Evolutionary conservation across 176 grass and related monocot species (phyloP), one percentile per base, ranked within the genome.

Genomic region (Avena atlantica): DNA sequence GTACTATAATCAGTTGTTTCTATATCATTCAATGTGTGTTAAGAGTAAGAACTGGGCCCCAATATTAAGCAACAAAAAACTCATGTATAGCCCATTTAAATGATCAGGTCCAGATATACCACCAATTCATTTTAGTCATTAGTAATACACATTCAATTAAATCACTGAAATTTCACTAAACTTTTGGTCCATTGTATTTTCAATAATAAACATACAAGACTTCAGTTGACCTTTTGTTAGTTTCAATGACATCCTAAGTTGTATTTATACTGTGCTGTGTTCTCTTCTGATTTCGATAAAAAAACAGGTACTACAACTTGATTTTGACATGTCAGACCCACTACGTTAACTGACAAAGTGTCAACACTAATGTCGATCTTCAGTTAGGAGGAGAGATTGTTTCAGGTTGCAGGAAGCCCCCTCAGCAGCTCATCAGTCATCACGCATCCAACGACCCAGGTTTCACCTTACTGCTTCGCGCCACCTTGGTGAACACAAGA

Each of bases 11-110:
- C 6, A 86, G 70, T 64, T 5, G 85, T 74, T 81, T 34, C 66
- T 17, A 76, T 27, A 85, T 56, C 53, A 80, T 81, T 24, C 65
- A 72, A 62, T 57, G 9, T 42, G 34, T 17, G 31, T 49, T 67
- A 49, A 45, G 20, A 73, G 25, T 74, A 67, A 40, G 31, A 21
- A 66, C 27, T 45, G 14, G 50, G 19, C 40, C 51, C 14, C 44
- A 14, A 77, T 83, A 36, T 36, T 45, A 68, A 44, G 55, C 17
- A 84, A 84, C 36, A 83, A 59, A 65, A 68, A 70, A 78, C 20
- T 42, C n/a, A 79, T 23, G 31, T 27, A 60, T n/a, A 27, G n/a
- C 5, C 3, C 13, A 59, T 17, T 87, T 58, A 59, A 63, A 25
- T 36, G 23, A 49, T 62, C 61, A 69, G 65, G 27, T 70, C 9